phyloP scores from a whole-genome alignment of 768 basidiomycete genomes.

The Trametopsis cervina region DNA sequence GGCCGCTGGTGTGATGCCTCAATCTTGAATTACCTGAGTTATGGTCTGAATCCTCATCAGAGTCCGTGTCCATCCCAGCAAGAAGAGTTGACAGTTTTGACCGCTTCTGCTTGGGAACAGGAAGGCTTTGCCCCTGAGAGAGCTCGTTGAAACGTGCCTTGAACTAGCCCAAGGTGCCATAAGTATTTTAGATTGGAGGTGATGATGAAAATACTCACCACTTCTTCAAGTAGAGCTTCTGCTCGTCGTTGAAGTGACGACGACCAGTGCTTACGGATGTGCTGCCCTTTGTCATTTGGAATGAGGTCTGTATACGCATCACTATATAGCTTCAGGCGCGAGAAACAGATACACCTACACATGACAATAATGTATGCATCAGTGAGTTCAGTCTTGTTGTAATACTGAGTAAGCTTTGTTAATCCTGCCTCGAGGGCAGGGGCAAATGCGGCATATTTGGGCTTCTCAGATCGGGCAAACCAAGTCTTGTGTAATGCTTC shows the following conservation, averaged over 20 bases:
- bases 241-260: background rate
- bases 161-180: background rate
- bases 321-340: background rate
- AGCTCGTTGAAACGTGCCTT: background rate
- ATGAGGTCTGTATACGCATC: background rate
- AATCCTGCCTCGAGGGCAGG: background rate
- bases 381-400: constrained; percentile 1
- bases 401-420: constrained; percentile 1
- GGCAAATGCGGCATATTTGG: background rate
- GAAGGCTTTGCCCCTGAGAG: background rate
- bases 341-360: background rate
- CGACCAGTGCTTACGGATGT: background rate
- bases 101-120: background rate
- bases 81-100: background rate
- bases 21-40: too few species aligned
- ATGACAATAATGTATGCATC: constrained; percentile 4
- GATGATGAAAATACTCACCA: background rate
- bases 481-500: constrained; percentile 2
- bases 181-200: background rate
- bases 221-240: background rate
- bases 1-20: too few species aligned
- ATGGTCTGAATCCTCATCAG: too few species aligned
- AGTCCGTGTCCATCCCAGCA: too few species aligned
- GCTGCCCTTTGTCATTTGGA: background rate
- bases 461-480: background rate